phyloP scores from a whole-genome alignment of 2,329 filamentous ascomycete genomes.

The Verticillium nubilum region DNA sequence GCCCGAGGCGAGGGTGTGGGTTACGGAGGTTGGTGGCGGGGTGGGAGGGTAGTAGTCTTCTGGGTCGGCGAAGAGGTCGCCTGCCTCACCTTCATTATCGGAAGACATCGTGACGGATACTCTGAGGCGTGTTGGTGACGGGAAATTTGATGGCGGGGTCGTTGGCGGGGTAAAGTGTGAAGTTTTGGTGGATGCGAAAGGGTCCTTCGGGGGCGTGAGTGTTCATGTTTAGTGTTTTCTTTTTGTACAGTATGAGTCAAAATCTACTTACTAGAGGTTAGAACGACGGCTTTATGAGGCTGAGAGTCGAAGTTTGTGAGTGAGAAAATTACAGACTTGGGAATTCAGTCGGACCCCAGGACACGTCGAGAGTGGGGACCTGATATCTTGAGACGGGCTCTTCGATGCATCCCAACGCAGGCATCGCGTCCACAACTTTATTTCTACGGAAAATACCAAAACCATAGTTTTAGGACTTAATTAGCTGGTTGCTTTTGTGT shows the following conservation, averaged over 20 bases:
- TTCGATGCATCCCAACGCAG: neutral
- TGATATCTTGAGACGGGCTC: neutral
- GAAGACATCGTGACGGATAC: slow-evolving; percentile 18
- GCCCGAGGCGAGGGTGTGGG: slow-evolving; percentile 65
- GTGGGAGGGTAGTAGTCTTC: slow-evolving; percentile 74
- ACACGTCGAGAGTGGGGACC: neutral
- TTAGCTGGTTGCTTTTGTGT: no score
- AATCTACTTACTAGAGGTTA: neutral
- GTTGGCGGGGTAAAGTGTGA: neutral
- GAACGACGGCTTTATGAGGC: neutral
- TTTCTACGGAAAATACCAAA: no score
- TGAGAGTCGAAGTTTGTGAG: neutral
- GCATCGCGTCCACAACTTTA: no score
- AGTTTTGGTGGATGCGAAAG: neutral
- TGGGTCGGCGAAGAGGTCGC: slow-evolving; percentile 72
- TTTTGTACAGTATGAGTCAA: neutral
- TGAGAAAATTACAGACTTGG: neutral
- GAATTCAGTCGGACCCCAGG: neutral
- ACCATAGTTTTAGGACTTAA: no score
- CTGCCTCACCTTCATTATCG: slow-evolving; percentile 30
- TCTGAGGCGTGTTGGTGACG: neutral
- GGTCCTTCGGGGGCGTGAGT: neutral
- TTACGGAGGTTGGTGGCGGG: slow-evolving; percentile 66
- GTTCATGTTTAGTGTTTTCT: neutral
- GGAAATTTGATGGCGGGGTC: neutral